Conservation (phyloP, 768 basidiomycete genomes). For the Flagelloscypha sp. region DNA sequence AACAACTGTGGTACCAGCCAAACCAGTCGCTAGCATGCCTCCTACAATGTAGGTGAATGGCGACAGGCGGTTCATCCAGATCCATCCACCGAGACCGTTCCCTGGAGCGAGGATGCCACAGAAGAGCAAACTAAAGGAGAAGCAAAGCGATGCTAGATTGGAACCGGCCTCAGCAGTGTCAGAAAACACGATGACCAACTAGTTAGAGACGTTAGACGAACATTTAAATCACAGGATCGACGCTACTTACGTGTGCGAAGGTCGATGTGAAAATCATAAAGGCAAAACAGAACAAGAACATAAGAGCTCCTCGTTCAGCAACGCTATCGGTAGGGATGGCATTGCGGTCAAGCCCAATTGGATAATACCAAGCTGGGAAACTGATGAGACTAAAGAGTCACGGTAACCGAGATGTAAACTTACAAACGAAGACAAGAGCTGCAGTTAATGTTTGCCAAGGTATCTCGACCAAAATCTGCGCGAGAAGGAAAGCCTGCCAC, state of each 20-base stretch:
- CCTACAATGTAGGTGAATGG: constrained; percentile 47
- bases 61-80: constrained; percentile 33
- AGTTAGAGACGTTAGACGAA: constrained; percentile 31
- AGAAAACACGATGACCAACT: constrained; percentile 31
- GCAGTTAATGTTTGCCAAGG: constrained; percentile 19
- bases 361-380: constrained; percentile 31
- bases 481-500: constrained; percentile 23
- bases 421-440: constrained; percentile 22
- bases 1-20: constrained; percentile 12
- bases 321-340: constrained; percentile 25
- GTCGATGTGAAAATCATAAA: constrained; percentile 33
- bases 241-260: constrained; percentile 24
- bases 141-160: constrained; percentile 7
- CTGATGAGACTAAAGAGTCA: too few species aligned
- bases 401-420: too few species aligned
- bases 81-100: constrained; percentile 21
- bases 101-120: constrained; percentile 21
- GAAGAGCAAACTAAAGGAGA: constrained; percentile 9
- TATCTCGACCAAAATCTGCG: constrained; percentile 24
- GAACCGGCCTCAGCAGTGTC: too few species aligned
- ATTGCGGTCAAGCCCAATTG: constrained; percentile 31
- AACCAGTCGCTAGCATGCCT: constrained; percentile 41
- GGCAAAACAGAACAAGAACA: constrained; percentile 26
- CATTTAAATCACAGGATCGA: too few species aligned
- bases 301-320: constrained; percentile 27